phyloP scores from a whole-genome alignment of 352 stramenopile genomes.

The Phytophthora syringae region DNA sequence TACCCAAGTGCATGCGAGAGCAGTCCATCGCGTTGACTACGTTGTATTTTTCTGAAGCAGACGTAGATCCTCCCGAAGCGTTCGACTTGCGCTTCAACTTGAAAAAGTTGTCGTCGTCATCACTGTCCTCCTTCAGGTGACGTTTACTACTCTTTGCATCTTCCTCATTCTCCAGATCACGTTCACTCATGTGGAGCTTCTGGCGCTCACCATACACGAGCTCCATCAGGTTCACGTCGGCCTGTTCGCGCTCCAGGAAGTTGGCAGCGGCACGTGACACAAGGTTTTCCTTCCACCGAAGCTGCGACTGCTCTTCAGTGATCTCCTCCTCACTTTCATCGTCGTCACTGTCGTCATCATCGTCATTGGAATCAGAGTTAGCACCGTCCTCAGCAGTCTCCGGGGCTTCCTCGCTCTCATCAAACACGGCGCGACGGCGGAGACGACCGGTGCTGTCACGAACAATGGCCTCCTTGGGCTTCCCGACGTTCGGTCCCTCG shows the following conservation, averaged over 20 bases:
- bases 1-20: slow-evolving; percentile 77
- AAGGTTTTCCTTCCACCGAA: slow-evolving; percentile 90
- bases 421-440: slow-evolving; percentile 82
- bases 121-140: slow-evolving; percentile 30
- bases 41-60: slow-evolving; percentile 60
- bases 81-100: slow-evolving; percentile 71
- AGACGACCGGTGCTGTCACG: slow-evolving; percentile 74
- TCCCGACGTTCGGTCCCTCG: slow-evolving; percentile 49
- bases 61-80: slow-evolving; percentile 31
- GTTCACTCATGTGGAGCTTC: slow-evolving; percentile 86
- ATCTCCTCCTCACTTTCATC: slow-evolving; percentile 55
- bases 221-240: slow-evolving; percentile 91
- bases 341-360: slow-evolving; percentile 45
- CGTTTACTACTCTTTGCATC: slow-evolving; percentile 45
- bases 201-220: slow-evolving; percentile 89
- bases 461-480: slow-evolving; percentile 73
- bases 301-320: slow-evolving; percentile 66
- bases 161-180: slow-evolving; percentile 67
- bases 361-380: slow-evolving; percentile 46
- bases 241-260: slow-evolving; percentile 85
- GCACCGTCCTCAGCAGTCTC: slow-evolving; percentile 25
- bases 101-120: slow-evolving; percentile 85
- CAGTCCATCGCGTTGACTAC: slow-evolving; percentile 80
- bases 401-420: slow-evolving; percentile 49
- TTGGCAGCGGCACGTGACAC: slow-evolving; percentile 83